Evolutionary conservation across 2,329 filamentous ascomycete genomes (phyloP).

Genomic region (Trichoderma hamatum): DNA sequence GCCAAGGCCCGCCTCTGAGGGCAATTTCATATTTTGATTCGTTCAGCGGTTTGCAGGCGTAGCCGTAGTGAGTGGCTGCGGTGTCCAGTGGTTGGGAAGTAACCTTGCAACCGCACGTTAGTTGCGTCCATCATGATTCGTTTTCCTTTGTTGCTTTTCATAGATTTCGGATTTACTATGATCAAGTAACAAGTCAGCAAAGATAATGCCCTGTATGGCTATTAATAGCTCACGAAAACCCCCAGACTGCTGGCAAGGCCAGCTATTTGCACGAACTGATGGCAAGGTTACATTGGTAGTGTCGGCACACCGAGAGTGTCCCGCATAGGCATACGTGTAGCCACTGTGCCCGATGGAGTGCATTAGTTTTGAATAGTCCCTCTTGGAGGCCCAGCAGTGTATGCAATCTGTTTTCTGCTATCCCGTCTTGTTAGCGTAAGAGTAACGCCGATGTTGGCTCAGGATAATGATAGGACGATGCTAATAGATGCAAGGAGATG

Average conservation of each 20-base stretch:
- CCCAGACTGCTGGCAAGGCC: not conserved
- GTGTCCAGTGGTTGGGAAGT: not conserved
- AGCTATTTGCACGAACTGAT: not conserved
- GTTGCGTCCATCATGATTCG: not conserved
- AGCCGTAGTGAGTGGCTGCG: slow-evolving; percentile 1
- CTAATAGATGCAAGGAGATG: not conserved
- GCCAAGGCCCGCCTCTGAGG: not conserved
- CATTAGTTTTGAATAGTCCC: not conserved
- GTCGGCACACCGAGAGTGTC: slow-evolving; percentile 11
- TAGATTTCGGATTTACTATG: not conserved
- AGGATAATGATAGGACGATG: not conserved
- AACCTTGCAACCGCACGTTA: not conserved
- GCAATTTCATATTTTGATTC: slow-evolving; percentile 11
- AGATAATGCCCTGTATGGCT: not conserved
- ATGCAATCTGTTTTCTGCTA: not conserved
- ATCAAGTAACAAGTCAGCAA: not conserved
- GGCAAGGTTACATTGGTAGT: not conserved
- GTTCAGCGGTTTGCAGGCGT: not conserved
- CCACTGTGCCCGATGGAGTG: not conserved
- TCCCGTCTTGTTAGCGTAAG: not conserved
- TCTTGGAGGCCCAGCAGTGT: not conserved
- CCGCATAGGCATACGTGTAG: slow-evolving; percentile 2
- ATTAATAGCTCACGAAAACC: not conserved
- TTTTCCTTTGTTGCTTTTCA: not conserved
- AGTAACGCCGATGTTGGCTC: not conserved